Conservation (phyloP, 176 grass and related monocot species). For the Rhynchospora tenuis region DNA sequence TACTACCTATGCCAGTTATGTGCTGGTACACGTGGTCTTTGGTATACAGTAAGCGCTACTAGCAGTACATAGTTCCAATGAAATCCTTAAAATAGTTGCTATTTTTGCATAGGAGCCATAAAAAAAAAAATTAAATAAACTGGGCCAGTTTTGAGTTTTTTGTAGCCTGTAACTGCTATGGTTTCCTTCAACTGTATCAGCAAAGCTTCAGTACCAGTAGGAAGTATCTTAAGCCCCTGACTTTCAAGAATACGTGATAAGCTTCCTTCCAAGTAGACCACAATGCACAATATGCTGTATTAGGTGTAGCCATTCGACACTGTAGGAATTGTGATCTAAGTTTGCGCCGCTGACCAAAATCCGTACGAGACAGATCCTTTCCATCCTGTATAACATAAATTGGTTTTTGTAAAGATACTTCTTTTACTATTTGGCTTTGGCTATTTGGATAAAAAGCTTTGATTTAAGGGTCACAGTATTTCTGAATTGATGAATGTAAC, state of each 20-base stretch:
- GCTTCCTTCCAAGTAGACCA: not conserved
- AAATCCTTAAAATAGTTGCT: not conserved
- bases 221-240: not conserved
- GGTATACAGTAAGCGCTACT: not conserved
- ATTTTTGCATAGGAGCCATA: not conserved
- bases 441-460: not conserved
- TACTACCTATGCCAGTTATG: not conserved
- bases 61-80: not conserved
- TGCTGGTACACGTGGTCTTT: not conserved
- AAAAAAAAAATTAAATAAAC: too few relatives aligned
- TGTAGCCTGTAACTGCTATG: too few relatives aligned
- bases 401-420: not conserved
- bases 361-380: not conserved
- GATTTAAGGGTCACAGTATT: not conserved
- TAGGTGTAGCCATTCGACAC: not conserved
- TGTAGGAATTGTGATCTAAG: not conserved
- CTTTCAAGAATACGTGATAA: not conserved
- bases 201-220: not conserved
- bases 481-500: not conserved
- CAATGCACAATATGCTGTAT: not conserved
- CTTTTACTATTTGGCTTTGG: not conserved
- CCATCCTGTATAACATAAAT: not conserved
- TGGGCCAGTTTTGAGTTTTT: not conserved
- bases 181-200: too few relatives aligned
- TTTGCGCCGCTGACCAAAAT: not conserved